These are phyloP conservation scores for Coelastrella sp. DNA, from an alignment of 139 green algal species.

Conservation along the genomic window DNA sequence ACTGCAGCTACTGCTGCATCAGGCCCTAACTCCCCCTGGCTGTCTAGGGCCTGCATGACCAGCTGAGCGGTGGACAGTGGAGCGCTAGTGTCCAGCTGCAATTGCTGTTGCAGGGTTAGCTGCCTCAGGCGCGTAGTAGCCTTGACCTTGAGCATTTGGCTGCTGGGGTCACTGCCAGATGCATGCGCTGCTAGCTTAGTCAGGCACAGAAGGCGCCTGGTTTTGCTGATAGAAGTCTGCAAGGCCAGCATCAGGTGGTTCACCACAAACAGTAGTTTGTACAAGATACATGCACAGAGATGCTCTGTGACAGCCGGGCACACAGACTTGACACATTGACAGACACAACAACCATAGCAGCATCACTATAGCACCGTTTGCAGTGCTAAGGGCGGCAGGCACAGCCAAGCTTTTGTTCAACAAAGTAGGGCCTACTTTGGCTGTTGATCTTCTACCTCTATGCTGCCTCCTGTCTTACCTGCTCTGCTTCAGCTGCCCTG, in stretches of 20 bases:
- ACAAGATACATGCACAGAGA: background rate
- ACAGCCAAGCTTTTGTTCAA: background rate
- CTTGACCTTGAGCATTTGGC: background rate
- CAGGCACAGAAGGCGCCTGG: slow-evolving; percentile 19
- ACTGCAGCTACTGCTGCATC: slow-evolving; percentile 32
- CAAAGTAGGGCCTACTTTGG: too few relatives aligned
- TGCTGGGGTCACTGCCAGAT: background rate
- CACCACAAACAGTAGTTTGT: background rate
- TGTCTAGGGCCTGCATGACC: background rate
- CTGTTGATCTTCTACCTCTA: too few relatives aligned
- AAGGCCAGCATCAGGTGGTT: background rate
- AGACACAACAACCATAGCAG: background rate
- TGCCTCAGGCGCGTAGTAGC: slow-evolving; percentile 11
- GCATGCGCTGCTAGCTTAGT: slow-evolving; percentile 37
- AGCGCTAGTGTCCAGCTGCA: background rate
- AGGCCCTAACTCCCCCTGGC: background rate
- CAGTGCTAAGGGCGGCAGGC: background rate
- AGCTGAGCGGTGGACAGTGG: background rate
- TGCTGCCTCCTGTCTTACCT: slow-evolving; percentile 2
- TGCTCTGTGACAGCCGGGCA: background rate
- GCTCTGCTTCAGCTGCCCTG: slow-evolving; percentile 14
- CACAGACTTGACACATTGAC: background rate
- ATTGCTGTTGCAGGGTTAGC: slow-evolving; percentile 8
- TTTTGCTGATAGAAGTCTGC: slow-evolving; percentile 3
- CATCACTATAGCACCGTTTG: background rate